These are phyloP conservation scores for Psilocybe cyanescens DNA, from an alignment of 768 basidiomycete genomes.

Conservation along the genomic window DNA sequence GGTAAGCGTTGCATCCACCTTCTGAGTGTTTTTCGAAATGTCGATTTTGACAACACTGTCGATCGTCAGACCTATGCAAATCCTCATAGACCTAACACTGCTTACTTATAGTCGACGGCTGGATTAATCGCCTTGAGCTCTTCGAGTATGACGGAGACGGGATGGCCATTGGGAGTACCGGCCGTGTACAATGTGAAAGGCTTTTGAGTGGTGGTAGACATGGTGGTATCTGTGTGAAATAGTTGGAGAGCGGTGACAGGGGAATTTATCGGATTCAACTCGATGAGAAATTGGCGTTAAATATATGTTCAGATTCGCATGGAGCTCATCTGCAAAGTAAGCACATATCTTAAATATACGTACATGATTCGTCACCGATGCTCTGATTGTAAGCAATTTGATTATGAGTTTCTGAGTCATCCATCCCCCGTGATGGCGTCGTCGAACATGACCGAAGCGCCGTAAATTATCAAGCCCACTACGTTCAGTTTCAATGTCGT, in stretches of 20 bases:
- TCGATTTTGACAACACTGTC: slow-evolving; percentile 55
- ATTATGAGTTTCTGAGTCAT: not conserved
- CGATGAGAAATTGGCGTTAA: not conserved
- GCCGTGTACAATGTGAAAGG: slow-evolving; percentile 56
- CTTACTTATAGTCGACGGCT: slow-evolving; percentile 53
- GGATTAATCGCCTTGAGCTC: slow-evolving; percentile 63
- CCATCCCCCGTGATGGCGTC: not conserved
- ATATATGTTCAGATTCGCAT: not conserved
- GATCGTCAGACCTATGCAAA: not conserved
- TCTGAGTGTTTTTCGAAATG: slow-evolving; percentile 71
- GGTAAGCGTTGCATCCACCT: slow-evolving; percentile 36
- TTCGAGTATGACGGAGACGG: slow-evolving; percentile 58
- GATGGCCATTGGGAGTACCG: slow-evolving; percentile 63
- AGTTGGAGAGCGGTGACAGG: not conserved
- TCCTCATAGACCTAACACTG: not conserved
- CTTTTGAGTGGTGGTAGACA: slow-evolving; percentile 36
- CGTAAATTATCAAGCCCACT: not conserved
- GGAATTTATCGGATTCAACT: not conserved
- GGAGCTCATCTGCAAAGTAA: not conserved
- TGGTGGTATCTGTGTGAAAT: slow-evolving; percentile 10
- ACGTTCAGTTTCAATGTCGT: not conserved
- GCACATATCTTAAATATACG: not conserved
- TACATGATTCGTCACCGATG: not conserved
- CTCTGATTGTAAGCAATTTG: not conserved
- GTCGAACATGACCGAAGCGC: not conserved